These are phyloP conservation scores for Marasmius oreades DNA, from an alignment of 1,284 basidiomycete genomes.

Conservation along the genomic window DNA sequence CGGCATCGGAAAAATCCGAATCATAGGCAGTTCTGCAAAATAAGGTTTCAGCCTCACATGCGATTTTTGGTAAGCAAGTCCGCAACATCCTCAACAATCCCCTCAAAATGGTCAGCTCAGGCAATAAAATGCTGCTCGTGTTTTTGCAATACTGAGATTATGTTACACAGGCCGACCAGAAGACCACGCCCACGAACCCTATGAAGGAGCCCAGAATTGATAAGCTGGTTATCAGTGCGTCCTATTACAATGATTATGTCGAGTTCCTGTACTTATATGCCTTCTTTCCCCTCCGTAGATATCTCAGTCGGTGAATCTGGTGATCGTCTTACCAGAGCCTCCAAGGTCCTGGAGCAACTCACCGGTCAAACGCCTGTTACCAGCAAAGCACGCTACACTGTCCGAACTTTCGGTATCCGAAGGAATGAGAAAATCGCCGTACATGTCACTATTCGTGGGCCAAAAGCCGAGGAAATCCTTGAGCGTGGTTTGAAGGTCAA, in stretches of 20 bases:
- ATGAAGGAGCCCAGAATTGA: constrained; percentile 98
- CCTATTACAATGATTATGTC: constrained; percentile 2
- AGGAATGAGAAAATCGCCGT: constrained; percentile 99
- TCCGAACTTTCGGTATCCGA: constrained; percentile 98
- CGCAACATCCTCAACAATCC: neutral
- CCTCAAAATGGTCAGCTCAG: constrained; percentile 30
- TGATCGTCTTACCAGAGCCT: constrained; percentile 98
- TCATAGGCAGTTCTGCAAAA: constrained; percentile 31
- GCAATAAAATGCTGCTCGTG: constrained; percentile 2
- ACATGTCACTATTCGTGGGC: constrained; percentile 98
- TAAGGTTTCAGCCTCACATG: constrained; percentile 44
- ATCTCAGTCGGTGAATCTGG: constrained; percentile 99
- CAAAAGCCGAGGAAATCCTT: constrained; percentile 99
- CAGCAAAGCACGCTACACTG: constrained; percentile 99
- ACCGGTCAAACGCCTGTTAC: constrained; percentile 99
- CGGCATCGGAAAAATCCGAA: constrained; percentile 17
- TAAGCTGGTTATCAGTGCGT: constrained; percentile 99
- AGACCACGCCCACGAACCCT: constrained; percentile 85
- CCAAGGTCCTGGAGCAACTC: constrained; percentile 99
- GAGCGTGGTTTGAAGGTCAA: constrained; percentile 99
- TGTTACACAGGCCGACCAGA: constrained; percentile 73
- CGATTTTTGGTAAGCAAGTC: neutral
- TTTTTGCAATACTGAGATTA: constrained; percentile 12
- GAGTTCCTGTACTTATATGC: neutral
- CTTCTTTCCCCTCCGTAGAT: constrained; percentile 49